Evolutionary conservation across 345 rosid genomes (phyloP).

Genomic region (Eucalyptus polybractea): DNA sequence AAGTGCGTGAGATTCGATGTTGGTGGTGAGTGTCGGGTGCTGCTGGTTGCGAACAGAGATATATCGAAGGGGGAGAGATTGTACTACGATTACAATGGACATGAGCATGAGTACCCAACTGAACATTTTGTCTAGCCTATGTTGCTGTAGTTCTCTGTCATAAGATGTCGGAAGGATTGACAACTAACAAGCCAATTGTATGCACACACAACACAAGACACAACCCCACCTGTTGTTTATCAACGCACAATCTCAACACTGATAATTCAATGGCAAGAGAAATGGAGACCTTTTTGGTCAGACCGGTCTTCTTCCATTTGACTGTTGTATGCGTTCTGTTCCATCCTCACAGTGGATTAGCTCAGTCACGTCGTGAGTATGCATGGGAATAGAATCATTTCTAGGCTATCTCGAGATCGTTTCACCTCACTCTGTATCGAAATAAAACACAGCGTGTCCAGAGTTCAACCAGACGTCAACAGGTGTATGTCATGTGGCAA

Average conservation of each 20-base stretch:
- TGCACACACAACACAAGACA: background rate
- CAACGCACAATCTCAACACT: background rate
- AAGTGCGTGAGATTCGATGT: constrained; percentile 84
- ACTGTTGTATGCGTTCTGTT: background rate
- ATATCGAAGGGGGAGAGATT: constrained; percentile 73
- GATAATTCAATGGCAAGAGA: background rate
- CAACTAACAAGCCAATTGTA: constrained; percentile 1
- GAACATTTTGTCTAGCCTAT: constrained; percentile 76
- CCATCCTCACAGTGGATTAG: background rate
- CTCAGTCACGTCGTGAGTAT: background rate
- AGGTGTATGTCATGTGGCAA: background rate
- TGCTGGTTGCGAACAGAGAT: constrained; percentile 79
- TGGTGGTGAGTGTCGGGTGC: constrained; percentile 74
- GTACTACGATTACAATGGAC: constrained; percentile 92
- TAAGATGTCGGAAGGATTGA: background rate
- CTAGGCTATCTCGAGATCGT: background rate
- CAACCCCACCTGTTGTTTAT: background rate
- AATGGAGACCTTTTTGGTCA: background rate
- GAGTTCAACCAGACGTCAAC: background rate
- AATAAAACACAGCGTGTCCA: background rate
- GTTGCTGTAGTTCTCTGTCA: background rate
- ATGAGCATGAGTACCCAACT: constrained; percentile 85
- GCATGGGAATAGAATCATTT: background rate
- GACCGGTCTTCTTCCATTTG: background rate
- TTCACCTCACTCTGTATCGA: background rate